Evolutionary conservation across 2,329 filamentous ascomycete genomes (phyloP), one percentile per base, ranked within the genome.

Genomic region (Lasiodiplodia citricola): DNA sequence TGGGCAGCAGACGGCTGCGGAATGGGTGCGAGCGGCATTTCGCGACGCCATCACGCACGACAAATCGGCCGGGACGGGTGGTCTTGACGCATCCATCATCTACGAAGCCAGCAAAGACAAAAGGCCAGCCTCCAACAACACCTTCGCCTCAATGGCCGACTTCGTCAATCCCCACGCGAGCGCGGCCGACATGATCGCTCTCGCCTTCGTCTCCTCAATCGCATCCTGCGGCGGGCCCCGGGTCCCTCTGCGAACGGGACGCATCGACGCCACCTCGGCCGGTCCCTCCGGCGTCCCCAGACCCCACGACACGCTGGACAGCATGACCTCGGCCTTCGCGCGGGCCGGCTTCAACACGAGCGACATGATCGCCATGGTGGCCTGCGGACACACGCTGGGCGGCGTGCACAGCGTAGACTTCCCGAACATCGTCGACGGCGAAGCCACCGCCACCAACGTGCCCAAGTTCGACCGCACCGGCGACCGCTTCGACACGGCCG

Each of bases 331-430:
- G 0, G 31, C 31, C 7, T 67, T 67, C 31, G 51, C 51, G 21
- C 54, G 25, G 4, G 25, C 50, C 3, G 64, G 64, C 35, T 67
- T 67, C 51, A 47, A 35, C 41, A 23, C 21, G 10, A 37, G 28
- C 28, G 64, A 67, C 38, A 67, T 67, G 64, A 67, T 67, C 37
- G 54, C 64, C 28, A 11, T 67, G 35, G 35, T 47, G 11, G 64
- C 64, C 13, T 67, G 64, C 52, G 64, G 64, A 2, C 64, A 67
- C 31, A 57, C 64, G 18, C 16, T 67, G 35, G 64, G 64, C 50
- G 64, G 64, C 51, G 64, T 67, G 23, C 64, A 67, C 64, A 38
- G 51, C 37, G 41, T 41, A 13, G 64, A 67, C 38, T 58, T 56
- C 37, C 64, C 64, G n/a, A 28, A 28, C 4, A 67, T 67, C 50